phyloP scores from a whole-genome alignment of 1,139 yeast genomes.

The Candida tetrigidarum region DNA sequence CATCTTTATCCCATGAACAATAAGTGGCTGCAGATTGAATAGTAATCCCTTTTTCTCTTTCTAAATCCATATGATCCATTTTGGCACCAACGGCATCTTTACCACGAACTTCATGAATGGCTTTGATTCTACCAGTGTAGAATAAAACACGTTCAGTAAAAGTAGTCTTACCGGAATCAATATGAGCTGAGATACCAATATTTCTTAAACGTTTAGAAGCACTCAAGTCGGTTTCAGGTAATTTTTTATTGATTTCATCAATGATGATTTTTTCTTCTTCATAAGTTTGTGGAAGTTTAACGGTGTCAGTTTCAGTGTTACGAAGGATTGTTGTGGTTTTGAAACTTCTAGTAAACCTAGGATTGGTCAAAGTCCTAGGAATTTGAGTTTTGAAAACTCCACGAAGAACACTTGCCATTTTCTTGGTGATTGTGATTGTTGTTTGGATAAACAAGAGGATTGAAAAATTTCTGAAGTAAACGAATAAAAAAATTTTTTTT shows the following conservation, averaged over 20 bases:
- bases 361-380: conserved; percentile 1
- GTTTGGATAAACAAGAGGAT: background rate
- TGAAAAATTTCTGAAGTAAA: background rate
- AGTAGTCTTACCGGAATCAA: conserved; percentile 84
- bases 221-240: conserved; percentile 61
- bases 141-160: conserved; percentile 95
- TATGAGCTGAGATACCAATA: conserved; percentile 96
- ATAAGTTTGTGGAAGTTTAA: conserved; percentile 41
- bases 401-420: conserved; percentile 20
- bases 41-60: conserved; percentile 94
- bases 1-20: conserved; percentile 90
- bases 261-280: conserved; percentile 74
- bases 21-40: conserved; percentile 99
- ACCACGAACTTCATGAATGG: conserved; percentile 98
- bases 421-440: background rate
- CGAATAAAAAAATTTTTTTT: conserved; percentile 5
- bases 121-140: conserved; percentile 97
- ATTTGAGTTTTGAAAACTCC: conserved; percentile 14
- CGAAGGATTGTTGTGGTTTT: conserved; percentile 16
- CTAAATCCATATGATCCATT: conserved; percentile 94
- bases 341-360: conserved; percentile 7
- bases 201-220: conserved; percentile 73
- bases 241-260: conserved; percentile 56
- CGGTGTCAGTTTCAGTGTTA: conserved; percentile 19
- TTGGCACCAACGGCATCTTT: conserved; percentile 98